A percentile compares a stretch with the other conserved stretches of the same genome.
Conservation (phyloP, 176 grass and related monocot species). For the Musa acuminata region DNA sequence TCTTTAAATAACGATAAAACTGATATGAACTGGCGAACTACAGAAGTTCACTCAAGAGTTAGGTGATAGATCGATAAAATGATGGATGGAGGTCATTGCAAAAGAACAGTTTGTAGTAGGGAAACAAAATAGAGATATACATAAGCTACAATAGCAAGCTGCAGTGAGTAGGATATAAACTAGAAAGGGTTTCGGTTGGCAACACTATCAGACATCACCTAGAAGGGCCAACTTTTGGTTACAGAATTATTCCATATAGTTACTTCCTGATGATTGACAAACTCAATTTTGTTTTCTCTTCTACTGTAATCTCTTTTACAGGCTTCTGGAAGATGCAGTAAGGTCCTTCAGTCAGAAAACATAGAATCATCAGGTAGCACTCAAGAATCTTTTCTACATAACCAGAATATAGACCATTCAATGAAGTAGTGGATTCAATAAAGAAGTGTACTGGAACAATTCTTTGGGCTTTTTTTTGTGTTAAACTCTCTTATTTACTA, state of each 20-base stretch:
- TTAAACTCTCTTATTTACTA: constrained; percentile 7
- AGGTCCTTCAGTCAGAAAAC: constrained; percentile 34
- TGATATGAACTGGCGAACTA: neutral
- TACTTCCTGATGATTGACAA: too few relatives aligned
- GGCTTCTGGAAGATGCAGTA: constrained; percentile 26
- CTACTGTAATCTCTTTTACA: constrained; percentile 23
- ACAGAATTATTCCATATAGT: neutral
- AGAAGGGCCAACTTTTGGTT: neutral
- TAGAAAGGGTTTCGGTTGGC: neutral
- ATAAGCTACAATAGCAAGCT: neutral
- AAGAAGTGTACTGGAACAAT: neutral
- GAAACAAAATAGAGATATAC: neutral
- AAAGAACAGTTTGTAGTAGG: neutral
- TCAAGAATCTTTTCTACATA: constrained; percentile 15
- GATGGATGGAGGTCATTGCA: neutral
- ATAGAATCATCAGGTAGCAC: constrained; percentile 58
- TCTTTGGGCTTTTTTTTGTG: constrained; percentile 3
- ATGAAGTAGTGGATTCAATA: too few relatives aligned
- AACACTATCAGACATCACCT: neutral
- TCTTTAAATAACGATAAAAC: neutral
- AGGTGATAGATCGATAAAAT: neutral
- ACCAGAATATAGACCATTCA: too few relatives aligned
- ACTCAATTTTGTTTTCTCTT: neutral
- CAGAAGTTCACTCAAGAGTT: neutral
- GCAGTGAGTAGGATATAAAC: neutral